Evolutionary conservation across 2,329 filamentous ascomycete species (phyloP), one percentile per base, ranked within the genome.

Genomic region (Monilinia fructicola): DNA sequence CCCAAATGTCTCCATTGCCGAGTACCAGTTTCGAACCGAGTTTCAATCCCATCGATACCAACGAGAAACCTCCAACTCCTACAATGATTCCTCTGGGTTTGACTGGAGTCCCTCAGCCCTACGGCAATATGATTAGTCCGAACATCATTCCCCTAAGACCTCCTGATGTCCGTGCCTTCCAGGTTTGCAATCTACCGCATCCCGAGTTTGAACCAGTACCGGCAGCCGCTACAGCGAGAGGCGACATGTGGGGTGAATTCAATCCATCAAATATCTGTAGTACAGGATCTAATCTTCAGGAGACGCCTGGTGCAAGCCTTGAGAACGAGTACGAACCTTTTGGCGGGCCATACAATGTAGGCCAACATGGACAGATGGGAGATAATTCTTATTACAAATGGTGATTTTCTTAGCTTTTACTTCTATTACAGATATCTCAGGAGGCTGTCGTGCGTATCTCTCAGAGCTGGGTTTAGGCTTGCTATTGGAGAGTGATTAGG

Each of bases 181-280:
- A 38, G 56, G 56, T 38, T 18, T 7, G 23, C 28, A 12, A 21
- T 35, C 44, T 26, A 26, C 28, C 44, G n/a, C 44, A 9, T 9
- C 14, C 56, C 31, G 56, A 60, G 23, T 60, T 60, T 12, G 44
- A 60, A 38, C 12, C 28, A 60, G 9, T 38, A 18, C 14, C 44
- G 23, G 31, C 28, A 31, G 31, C 28, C 11, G 23, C 44, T 26
- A 26, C 56, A 48, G 12, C 44, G 28, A 38, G 35, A 35, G 56
- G 44, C 23, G 38, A 35, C 38, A 38, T 9, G 12, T 60, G 56
- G 56, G n/a, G n/a, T 26, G 44, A 60, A 26, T 14, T 50, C 38
- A 5, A 38, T 38, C 21, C 44, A 38, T 60, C 28, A 23, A 38
- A 4, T 18, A 50, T 60, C 3, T 26, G 44, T 60, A 11, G 7